Evolutionary conservation across 2,329 filamentous ascomycete genomes (phyloP), one percentile per base, ranked within the genome.

Genomic region (Scedosporium minutisporum): DNA sequence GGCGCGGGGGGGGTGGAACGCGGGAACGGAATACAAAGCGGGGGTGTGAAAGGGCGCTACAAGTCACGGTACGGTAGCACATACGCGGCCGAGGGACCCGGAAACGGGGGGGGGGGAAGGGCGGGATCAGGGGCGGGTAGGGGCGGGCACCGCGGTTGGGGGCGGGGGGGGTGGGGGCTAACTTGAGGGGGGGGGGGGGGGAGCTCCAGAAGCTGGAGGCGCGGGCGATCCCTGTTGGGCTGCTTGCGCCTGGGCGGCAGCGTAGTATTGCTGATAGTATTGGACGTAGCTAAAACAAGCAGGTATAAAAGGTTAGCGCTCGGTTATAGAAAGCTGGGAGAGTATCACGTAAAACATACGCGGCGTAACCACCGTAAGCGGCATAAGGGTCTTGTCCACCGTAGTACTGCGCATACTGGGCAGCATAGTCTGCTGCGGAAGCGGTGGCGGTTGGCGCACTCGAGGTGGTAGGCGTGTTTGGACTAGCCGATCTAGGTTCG

Each of bases 391-490:
- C 91, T 65, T 83, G 79, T 62, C 80, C 80, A 65, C 81, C 82
- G 65, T 93, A 93, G 74, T 96, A 95, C 72, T 92, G 88, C 2
- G 90, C 88, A 72, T 96, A 96, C 70, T 93, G 89, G 18, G 88
- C 86, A 61, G 85, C 85, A 72, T 95, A 95, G 69, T 96, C 89
- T 4, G 70, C 66, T 7, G 69, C 67, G 51, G 68, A 66, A 42
- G 67, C 38, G 25, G 60, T 57, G 48, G 46, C 10, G 29, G 64
- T 46, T 14, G 69, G 67, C 7, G 67, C 69, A 14, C 71, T 68
- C 57, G 71, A 67, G 10, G 65, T 59, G 16, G 70, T 70, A 48
- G 77, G 73, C 64, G 73, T 77, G 68, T 78, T 75, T 63, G 73
- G 67, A 33, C 70, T 68, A 46, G 41, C 66, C 64, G 27, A 66